Evolutionary conservation across 768 basidiomycete genomes (phyloP), one percentile per base, ranked within the genome.

Genomic region (Kwoniella botswanensis): DNA sequence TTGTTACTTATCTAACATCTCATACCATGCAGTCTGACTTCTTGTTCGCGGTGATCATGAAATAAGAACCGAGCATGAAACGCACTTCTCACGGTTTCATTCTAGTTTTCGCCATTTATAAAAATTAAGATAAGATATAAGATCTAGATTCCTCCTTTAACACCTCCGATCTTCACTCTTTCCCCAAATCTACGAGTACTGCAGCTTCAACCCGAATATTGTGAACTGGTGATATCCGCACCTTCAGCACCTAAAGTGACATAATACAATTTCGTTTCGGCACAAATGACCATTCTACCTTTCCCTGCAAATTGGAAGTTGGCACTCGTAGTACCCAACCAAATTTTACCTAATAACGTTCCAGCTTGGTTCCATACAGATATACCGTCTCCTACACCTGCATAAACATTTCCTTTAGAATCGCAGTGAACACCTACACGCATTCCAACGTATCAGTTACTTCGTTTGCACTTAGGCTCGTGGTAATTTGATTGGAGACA

Each of bases 261-360:
- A 63, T 79, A 79, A 57, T 72, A 81, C 54, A 81, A 43, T 46
- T 70, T 63, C n/a, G 77, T 79, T 72, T 81, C 79, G 17, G 76
- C 79, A 55, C 72, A 76, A 61, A 81, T 79, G 65, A 81, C 74
- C 79, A 81, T 79, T 13, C 79, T 65, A 2, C 77, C 77, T 53
- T 72, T 71, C 2, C 77, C 77, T 7, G 79, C 79, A 44, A 81
- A 81, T 65, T 81, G 75, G 73, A 82, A 82, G 66, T 82, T 81
- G 29, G 82, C 82, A 13, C 68, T 55, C 2, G 73, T 72, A 2
- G 52, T 22, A 6, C 81, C 81, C 9, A 75, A 17, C 63, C 68
- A 83, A 69, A 83, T 81, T 73, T 81, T 82, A 67, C 82, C 82
- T n/a, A 82, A 63, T 5, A 83, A 70, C 22, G 58, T 74, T 29